Base-by-base conservation (phyloP, 345 rosid genomes). In the Salix viminalis region DNA sequence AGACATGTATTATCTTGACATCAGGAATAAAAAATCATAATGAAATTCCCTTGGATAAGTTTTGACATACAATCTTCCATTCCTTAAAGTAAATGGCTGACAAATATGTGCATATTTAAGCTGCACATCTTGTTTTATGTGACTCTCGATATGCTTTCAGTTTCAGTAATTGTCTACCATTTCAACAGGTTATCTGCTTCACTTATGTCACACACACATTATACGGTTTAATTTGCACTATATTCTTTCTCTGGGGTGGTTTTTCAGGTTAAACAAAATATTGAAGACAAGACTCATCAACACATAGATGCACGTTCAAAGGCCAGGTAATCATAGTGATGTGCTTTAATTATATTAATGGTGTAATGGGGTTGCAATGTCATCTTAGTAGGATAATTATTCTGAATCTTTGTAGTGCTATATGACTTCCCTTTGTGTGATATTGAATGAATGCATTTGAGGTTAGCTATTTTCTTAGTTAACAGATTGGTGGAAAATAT, bases 271-370 rank as follows among this genome's bases (percentile, higher is more conserved):
- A 73, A 44, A 60, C 50, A 62, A 21, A 82, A 82, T 74, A 68
- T 82, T 37, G 77, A 82, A 68, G 74, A 79, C 26, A 72, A 37
- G 76, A 75, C 75, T 67, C 71, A 82, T 74, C 80, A 82, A 64
- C 82, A 46, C 61, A 76, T 82, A 46, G 99, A 96, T 75, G 99
- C 98, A 36, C 94, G 99, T 66, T 85, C 97, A 67, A 92, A 88
- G 88, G 87, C 92, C 75, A 90, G 99, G 99, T 96, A 85, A 18
- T 34, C 19, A 26, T 70, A 44, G 70, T 44, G n/a, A 11, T 52
- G 7, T 77, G 68, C 56, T 76, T 42, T 54, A 6, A 7, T 54
- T 56, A 4, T 60, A 41, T 9, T 56, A 13, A 46, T 23, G 4
- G 52, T 37, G 21, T 42, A 42, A 42, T 42, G 46, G 46, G 46